Evolutionary conservation across 2,329 filamentous ascomycete species (phyloP).

Genomic region (Nannizziopsis barbatae): DNA sequence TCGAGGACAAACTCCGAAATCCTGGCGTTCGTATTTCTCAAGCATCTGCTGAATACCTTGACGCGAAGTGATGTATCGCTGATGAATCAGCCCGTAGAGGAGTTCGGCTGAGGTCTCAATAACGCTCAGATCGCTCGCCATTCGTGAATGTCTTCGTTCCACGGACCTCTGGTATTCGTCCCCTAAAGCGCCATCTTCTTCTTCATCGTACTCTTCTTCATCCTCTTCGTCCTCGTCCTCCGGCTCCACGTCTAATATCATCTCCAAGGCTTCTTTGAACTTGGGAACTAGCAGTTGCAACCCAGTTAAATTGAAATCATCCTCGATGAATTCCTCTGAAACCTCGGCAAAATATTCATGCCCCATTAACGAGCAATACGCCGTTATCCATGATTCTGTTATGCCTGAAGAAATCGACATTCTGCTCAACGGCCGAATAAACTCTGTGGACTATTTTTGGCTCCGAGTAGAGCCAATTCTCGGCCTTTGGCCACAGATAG

Average conservation of each 20-base stretch:
- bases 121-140: conserved; percentile 84
- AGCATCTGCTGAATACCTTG: conserved; percentile 98
- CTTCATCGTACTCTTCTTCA: conserved; percentile 55
- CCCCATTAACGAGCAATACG: conserved; percentile 87
- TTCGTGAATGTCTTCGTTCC: conserved; percentile 69
- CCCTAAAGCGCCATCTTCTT: conserved; percentile 56
- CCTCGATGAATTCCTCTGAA: conserved; percentile 97
- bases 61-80: conserved; percentile 93
- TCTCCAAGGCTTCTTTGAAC: conserved; percentile 98
- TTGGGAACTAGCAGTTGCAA: conserved; percentile 90
- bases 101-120: conserved; percentile 98
- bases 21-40: conserved; percentile 93
- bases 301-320: conserved; percentile 98
- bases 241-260: conserved; percentile 97
- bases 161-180: conserved; percentile 44
- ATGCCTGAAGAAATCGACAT: conserved; percentile 40
- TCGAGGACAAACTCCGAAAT: conserved; percentile 92
- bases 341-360: conserved; percentile 99
- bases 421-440: conserved; percentile 22
- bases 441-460: conserved; percentile 19
- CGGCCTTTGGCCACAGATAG: no score
- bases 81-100: conserved; percentile 95
- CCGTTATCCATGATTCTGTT: conserved; percentile 91
- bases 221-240: conserved; percentile 67
- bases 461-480: conserved; percentile 18